Evolutionary conservation across 257 asterid species (phyloP), one percentile per base, ranked within the genome.

Genomic region (Apocynum venetum): DNA sequence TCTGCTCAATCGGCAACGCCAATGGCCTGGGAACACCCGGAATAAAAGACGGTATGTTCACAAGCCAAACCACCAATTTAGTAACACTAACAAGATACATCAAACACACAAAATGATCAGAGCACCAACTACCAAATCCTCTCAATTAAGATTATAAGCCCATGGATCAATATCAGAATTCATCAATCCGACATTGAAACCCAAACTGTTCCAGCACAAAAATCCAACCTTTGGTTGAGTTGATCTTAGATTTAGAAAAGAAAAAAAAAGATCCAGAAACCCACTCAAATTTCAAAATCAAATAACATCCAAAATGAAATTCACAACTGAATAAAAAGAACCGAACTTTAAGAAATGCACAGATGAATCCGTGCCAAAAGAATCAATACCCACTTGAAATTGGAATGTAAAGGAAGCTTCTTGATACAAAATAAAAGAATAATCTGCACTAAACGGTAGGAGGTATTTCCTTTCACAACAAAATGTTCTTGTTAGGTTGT

Each of bases 1-100:
- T 83, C 81, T 84, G 88, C 87, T 80, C 93, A 78, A 85, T 72
- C 48, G 87, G 86, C 85, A 88, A 85, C 75, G 74, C 86, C 81
- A 81, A 86, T 47, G 93, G 97, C 97, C 96, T 80, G 97, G 85
- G 94, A 93, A 91, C 97, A 88, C 82, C 77, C 80, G 74, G 85
- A 77, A 79, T 43, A 25, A n/a, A 47, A 48, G 74, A 82, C 85
- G 75, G 88, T 84, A 84, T 89, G 96, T 91, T 85, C 98, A 76
- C 97, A 87, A 91, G 93, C 95, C 94, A 71, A 83, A 78, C 76
- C 77, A 75, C 67, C 79, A 83, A 84, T 85, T 85, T 83, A 57
- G 82, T 47, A 71, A 83, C 84, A 55, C 38, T 55, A 81, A 60
- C 84, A 82, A 86, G 88, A 90, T 83, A 80, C 99, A 96, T 96